Conservation (phyloP, 345 rosid species). For the Sisymbrium altissimum region DNA sequence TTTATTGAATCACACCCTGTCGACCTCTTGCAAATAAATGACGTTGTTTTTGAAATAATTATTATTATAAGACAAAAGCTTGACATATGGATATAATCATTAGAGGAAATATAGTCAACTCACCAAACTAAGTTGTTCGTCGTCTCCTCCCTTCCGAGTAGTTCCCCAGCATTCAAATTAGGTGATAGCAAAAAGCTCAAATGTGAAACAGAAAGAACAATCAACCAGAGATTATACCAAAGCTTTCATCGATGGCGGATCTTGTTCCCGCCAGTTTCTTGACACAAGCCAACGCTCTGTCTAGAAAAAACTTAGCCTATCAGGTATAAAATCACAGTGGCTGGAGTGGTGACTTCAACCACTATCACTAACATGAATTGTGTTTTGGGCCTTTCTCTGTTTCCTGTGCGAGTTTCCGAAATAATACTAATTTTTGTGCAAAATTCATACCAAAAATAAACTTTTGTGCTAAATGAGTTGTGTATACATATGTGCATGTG, state of each 20-base stretch:
- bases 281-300: slow-evolving; percentile 2
- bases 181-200: neutral
- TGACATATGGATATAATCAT: neutral
- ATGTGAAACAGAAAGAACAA: neutral
- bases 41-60: neutral
- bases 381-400: neutral
- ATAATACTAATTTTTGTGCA: neutral
- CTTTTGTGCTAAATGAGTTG: neutral
- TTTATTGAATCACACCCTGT: neutral
- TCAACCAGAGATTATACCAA: neutral
- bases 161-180: neutral
- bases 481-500: neutral
- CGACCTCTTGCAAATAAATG: neutral
- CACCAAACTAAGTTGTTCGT: neutral
- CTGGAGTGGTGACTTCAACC: neutral
- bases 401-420: neutral
- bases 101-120: neutral
- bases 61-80: neutral
- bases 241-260: neutral
- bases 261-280: slow-evolving; percentile 6
- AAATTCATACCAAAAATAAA: neutral
- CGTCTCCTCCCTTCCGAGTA: neutral
- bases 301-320: neutral
- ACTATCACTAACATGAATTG: too few relatives aligned
- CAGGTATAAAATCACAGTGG: neutral